These are phyloP conservation scores for Diaporthe sp. DNA, from an alignment of 2,329 filamentous ascomycete species.

Conservation along the genomic window DNA sequence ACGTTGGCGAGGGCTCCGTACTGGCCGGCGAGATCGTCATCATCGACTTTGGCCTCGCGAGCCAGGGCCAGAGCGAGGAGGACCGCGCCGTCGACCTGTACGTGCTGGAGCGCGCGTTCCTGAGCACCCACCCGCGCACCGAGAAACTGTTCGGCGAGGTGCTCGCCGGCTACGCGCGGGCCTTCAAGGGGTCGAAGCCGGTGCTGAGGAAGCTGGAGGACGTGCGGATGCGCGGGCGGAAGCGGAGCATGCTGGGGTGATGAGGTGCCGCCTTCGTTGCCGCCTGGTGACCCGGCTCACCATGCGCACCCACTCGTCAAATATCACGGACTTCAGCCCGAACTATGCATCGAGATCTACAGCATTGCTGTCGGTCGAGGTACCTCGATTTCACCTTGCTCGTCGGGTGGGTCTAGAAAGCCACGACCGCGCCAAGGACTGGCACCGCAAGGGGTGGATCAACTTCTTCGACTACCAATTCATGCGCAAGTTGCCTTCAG, in stretches of 20 bases:
- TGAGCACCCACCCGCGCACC: conserved; percentile 91
- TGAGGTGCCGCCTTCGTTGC: background rate
- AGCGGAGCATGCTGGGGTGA: conserved; percentile 96
- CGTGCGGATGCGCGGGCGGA: conserved; percentile 92
- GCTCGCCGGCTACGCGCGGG: conserved; percentile 79
- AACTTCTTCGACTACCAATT: background rate
- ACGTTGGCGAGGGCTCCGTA: conserved; percentile 45
- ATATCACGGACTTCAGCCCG: background rate
- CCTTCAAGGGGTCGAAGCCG: conserved; percentile 80
- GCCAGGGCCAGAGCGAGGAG: conserved; percentile 85
- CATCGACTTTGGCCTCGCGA: conserved; percentile 95
- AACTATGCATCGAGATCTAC: background rate
- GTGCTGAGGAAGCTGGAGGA: conserved; percentile 90
- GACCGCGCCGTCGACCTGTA: conserved; percentile 97
- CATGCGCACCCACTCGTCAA: background rate
- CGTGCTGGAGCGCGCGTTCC: conserved; percentile 94
- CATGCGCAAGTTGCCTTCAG: background rate
- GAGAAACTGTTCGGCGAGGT: conserved; percentile 83
- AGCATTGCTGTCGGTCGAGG: background rate
- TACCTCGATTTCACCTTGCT: background rate
- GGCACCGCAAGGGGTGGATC: background rate
- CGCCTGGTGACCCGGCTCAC: background rate
- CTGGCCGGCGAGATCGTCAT: conserved; percentile 84
- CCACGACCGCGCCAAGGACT: background rate
- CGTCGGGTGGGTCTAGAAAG: background rate